Evolutionary conservation across 805 yeast species (phyloP).

Genomic region (Yarrowia yakushimensis): DNA sequence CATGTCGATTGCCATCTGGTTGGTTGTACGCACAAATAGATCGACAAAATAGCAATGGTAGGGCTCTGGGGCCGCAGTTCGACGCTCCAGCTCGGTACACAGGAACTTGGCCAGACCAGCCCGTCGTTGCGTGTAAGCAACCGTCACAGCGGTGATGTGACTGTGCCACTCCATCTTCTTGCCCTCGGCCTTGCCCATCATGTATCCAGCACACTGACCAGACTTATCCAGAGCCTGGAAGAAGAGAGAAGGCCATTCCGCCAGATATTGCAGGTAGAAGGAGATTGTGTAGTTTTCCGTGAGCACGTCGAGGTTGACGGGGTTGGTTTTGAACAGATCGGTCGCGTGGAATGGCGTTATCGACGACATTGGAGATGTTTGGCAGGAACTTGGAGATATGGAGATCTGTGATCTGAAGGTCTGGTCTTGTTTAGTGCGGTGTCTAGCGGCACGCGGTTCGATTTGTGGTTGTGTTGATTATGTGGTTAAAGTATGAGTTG

Average conservation of each 20-base stretch:
- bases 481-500: too few relatives aligned
- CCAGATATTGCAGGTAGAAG: slow-evolving; percentile 79
- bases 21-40: slow-evolving; percentile 85
- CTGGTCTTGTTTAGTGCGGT: too few relatives aligned
- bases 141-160: slow-evolving; percentile 94
- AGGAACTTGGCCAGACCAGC: slow-evolving; percentile 80
- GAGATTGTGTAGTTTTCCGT: slow-evolving; percentile 87
- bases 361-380: slow-evolving; percentile 62
- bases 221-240: slow-evolving; percentile 56
- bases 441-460: neutral
- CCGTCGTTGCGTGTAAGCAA: slow-evolving; percentile 75
- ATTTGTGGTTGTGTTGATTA: neutral
- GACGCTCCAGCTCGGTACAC: slow-evolving; percentile 67
- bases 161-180: slow-evolving; percentile 84
- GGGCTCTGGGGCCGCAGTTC: slow-evolving; percentile 67
- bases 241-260: slow-evolving; percentile 83
- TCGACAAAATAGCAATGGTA: slow-evolving; percentile 83
- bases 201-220: slow-evolving; percentile 44
- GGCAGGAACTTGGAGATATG: neutral
- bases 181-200: slow-evolving; percentile 98
- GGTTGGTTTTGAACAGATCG: slow-evolving; percentile 68
- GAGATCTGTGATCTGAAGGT: neutral
- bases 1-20: slow-evolving; percentile 69
- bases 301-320: slow-evolving; percentile 79
- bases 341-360: slow-evolving; percentile 83